A percentile compares a stretch with the other conserved stretches of the same genome.
phyloP scores from a whole-genome alignment of 306 rosid genomes.

The Echinosophora koreensis region DNA sequence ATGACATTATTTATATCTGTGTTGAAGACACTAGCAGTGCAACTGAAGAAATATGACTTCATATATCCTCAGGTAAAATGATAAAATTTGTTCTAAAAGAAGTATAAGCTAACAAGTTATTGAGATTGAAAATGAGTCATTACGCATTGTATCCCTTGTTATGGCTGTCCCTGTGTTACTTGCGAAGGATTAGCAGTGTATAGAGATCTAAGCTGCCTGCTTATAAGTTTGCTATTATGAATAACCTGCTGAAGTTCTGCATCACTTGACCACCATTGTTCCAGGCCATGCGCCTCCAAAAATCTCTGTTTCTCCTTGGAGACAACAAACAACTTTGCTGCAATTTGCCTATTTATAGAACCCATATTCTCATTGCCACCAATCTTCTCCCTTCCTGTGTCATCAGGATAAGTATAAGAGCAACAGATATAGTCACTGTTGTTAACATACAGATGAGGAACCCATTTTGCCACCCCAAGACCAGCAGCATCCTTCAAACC shows the following conservation, averaged over 20 bases:
- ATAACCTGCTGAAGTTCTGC: conserved; percentile 81
- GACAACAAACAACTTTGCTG: conserved; percentile 85
- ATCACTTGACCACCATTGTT: conserved; percentile 99
- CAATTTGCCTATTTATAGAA: conserved; percentile 54
- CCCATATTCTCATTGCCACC: conserved; percentile 61
- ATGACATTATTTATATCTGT: no score
- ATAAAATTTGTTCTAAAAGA: not conserved
- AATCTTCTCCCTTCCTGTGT: conserved; percentile 49
- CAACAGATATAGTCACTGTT: conserved; percentile 92
- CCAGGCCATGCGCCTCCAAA: conserved; percentile 92
- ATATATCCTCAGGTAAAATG: not conserved
- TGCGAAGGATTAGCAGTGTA: conserved; percentile 62
- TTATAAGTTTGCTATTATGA: conserved; percentile 83
- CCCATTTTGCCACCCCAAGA: conserved; percentile 70
- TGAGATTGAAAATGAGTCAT: conserved; percentile 37
- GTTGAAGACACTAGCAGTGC: no score
- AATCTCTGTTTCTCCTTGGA: conserved; percentile 93
- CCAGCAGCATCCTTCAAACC: conserved; percentile 57
- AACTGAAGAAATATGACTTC: not conserved
- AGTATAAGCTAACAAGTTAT: not conserved
- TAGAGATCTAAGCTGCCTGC: conserved; percentile 82
- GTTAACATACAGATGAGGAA: conserved; percentile 89
- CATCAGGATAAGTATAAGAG: conserved; percentile 72
- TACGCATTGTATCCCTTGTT: conserved; percentile 26
- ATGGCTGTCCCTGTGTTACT: conserved; percentile 43